Base-by-base conservation (phyloP, 2,329 filamentous ascomycete species). In the Ustulina deusta region DNA sequence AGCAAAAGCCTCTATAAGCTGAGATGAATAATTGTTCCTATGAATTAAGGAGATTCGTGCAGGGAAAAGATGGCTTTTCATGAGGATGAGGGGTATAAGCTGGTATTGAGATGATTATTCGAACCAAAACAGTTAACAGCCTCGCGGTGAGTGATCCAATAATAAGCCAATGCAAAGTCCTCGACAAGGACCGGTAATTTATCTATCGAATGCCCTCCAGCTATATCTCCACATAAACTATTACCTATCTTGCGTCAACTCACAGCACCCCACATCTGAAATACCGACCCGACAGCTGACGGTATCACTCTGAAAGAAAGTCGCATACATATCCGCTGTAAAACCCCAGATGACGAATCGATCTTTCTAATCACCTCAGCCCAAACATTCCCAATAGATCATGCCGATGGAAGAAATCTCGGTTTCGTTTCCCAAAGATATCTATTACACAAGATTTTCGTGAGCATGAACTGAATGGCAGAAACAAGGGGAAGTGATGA, bases 391-490 rank as follows among this genome's bases (percentile, higher is more conserved):
- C 82, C 54, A 96, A 80, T 27, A 95, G 81, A 78, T 96, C 90
- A 76, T 95, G 86, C n/a, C 89, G 86, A 71, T 92, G 84, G 76
- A 92, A 94, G 77, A 91, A 94, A 22, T 88, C 89, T 58, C 93
- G 86, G 69, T 93, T 90, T 64, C 87, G 85, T 82, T 97, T 97
- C 9, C 93, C 93, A 71, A 90, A 91, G 15, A 96, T 79, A 78
- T 96, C 92, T 94, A 71, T 1, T 6, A 3, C 32, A 6, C 11
- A 34, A 20, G 3, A 9, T 34, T 29, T 48, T 22, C 2, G 17
- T 68, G 0, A 54, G 57, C 25, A 15, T 29, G 22, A 15, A 65
- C 29, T 6, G 20, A 11, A 22, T 2, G 4, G 3, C 15, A 25
- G 6, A 36, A 38, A 20, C 27, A 55, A 42, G 25, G 9, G 34